Evolutionary conservation across 1,139 yeast species (phyloP), one percentile per base, ranked within the genome.

Genomic region (Saccharomyces pastorianus): DNA sequence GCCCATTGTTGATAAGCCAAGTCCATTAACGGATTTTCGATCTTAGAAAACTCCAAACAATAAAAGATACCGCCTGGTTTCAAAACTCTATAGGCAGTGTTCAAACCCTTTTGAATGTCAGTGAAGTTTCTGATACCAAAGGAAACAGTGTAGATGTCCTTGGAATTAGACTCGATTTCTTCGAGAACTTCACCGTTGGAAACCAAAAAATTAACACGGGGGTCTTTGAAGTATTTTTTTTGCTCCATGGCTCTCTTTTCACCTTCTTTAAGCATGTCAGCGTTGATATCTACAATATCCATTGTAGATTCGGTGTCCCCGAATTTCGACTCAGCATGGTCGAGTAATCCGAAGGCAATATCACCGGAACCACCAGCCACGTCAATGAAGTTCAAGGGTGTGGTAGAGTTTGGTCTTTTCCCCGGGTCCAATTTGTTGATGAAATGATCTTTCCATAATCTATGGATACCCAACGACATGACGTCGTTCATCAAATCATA

Each of bases 301-400:
- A 93, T 95, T 28, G 84, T 81, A 41, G 91, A 83, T 59, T 77
- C 76, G 50, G 74, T 77, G 72, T 93, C 99, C 53, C 87, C 85
- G 69, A 83, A 89, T 60, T 83, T 82, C 51, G 77, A 73, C 60
- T 87, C 84, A 9, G 98, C 98, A 69, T 93, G 96, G 64, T 91
- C 96, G 59, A 93, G 76, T 58, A 95, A 79, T 6, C 99, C 95
- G 73, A 90, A 90, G 1, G 99, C 99, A 72, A 93, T 91, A 69
- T 93, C 99, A 49, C 99, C 99, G 14, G 98, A 90, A 32, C 99
- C 99, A 56, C 99, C 99, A 42, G 99, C 99, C 54, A 95, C 98
- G 72, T 93, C 99, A 59, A 93, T 77, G 66, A 93, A 91, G 59
- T 84, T 82, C 66, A 93, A 76, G 1, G 96, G 96, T 61, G 83